Evolutionary conservation across 345 rosid species (phyloP), one percentile per base, ranked within the genome.

Genomic region (Theobroma cacao): DNA sequence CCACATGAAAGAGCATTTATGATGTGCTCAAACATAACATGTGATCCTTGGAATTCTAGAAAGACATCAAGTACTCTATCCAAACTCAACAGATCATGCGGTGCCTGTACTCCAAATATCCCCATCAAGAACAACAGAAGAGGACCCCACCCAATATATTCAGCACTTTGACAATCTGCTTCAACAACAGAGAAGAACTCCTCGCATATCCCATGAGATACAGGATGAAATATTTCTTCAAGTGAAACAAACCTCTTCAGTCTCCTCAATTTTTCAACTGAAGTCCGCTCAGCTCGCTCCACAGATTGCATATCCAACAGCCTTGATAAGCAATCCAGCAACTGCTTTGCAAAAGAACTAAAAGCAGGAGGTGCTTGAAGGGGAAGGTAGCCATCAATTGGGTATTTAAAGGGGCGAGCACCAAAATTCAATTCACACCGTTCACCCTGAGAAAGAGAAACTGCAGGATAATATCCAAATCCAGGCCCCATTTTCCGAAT

Each of bases 361-460:
- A 76, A 83, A 75, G 86, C 31, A 2, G 97, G 94, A 74, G 93
- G 84, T 77, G 82, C 87, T 82, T 90, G 92, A 75, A 94, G 92
- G 28, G 98, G 95, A 82, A 84, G 85, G 80, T 87, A 94, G 45
- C 91, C 88, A 48, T 83, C 78, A 30, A 94, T 76, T 4, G 95
- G 95, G 79, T 88, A 89, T 79, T 80, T 93, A 78, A 96, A 96
- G 31, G 98, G 98, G 33, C 84, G 93, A 30, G 87, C 87, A 52
- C 99, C 99, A 75, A 96, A 96, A 77, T 96, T 94, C 63, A 96
- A 78, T 79, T 89, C 95, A 45, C 97, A 94, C 41, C 95, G 83
- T 82, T 96, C 99, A 77, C 97, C 98, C 82, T 88, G 98, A 58
- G 98, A 94, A 80, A 96, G 89, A 80, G 98, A 96, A 75, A 91